Base-by-base conservation (phyloP, 169 alveolate species). In the Prorocentrum cordatum region DNA sequence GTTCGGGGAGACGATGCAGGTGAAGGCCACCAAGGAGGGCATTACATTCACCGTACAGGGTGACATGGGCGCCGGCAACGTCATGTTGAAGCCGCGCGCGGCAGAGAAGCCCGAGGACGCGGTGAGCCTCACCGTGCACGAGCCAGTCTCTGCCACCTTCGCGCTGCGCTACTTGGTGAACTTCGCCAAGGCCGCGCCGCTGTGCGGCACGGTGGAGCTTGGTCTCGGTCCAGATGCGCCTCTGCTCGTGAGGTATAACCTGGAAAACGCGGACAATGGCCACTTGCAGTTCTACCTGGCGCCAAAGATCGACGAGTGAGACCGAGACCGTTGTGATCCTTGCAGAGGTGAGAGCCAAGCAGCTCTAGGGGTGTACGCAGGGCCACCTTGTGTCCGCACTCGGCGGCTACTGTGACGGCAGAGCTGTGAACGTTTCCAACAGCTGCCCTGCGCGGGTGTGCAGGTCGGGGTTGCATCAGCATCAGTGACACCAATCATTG, bases 111-210 rank as follows among this genome's bases (percentile, higher is more conserved):
- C 87, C 4, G 87, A 75, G 72, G 87, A 75, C 29, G 35, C 12
- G 45, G 73, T 75, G 35, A n/a, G 73, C 9, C 73, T 73, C 20
- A 47, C 68, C 7, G 71, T 73, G 33, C 85, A 73, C 31, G 87
- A 75, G 87, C 73, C 87, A 7, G 87, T 75, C n/a, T 33, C 87
- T 59, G 85, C 85, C 9, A 32, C 85, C 58, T 73, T 58, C 36
- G 87, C 87, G 16, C 59, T 50, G 31, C 16, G 35, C 42, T 22
- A 45, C 42, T 16, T 32, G 9, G 88, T 79, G 66, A 79, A 36
- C 66, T 79, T 79, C 24, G 14, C 88, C 27, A 79, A 79, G 88
- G 88, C 75, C 59, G 20, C n/a, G n/a, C n/a, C n/a, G n/a, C n/a
- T n/a, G n/a, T n/a, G n/a, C n/a, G n/a, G n/a, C n/a, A n/a, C n/a